Evolutionary conservation across 352 stramenopile species (phyloP).

Genomic region (Phytophthora rubi): DNA sequence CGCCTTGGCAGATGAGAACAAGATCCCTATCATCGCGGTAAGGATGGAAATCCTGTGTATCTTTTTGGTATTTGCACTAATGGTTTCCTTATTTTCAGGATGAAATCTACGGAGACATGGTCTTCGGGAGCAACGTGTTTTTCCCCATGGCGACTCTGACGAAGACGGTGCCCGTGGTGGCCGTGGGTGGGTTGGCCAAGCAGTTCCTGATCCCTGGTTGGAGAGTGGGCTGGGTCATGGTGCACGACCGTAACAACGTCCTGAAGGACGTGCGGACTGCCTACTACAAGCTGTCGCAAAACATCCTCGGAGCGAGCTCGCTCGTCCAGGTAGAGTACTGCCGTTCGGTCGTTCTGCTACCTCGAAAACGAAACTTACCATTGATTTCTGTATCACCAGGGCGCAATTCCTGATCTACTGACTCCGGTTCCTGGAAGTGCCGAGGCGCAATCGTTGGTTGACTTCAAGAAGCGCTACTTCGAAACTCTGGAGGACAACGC

Average conservation of each 20-base stretch:
- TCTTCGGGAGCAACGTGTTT: slow-evolving; percentile 75
- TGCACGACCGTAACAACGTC: slow-evolving; percentile 90
- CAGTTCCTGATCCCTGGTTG: slow-evolving; percentile 96
- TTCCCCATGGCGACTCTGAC: slow-evolving; percentile 87
- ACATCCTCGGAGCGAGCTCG: slow-evolving; percentile 92
- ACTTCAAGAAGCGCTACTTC: slow-evolving; percentile 90
- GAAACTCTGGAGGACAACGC: slow-evolving; percentile 87
- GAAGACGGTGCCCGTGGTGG: slow-evolving; percentile 81
- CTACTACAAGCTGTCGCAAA: slow-evolving; percentile 93
- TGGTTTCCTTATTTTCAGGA: slow-evolving; percentile 39
- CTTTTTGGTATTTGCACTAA: not conserved
- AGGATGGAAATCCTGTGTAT: slow-evolving; percentile 20
- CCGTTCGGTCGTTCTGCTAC: not conserved
- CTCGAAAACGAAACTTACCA: not conserved
- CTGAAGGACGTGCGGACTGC: slow-evolving; percentile 86
- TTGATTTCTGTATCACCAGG: slow-evolving; percentile 36
- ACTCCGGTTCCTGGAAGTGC: slow-evolving; percentile 63
- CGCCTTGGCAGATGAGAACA: slow-evolving; percentile 77
- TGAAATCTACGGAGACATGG: slow-evolving; percentile 89
- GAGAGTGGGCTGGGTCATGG: slow-evolving; percentile 95
- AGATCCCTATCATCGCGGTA: slow-evolving; percentile 94
- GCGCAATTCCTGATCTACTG: slow-evolving; percentile 84
- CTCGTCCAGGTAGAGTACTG: slow-evolving; percentile 67
- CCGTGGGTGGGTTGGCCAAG: slow-evolving; percentile 92
- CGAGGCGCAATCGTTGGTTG: slow-evolving; percentile 62